Conservation (phyloP, 2,329 filamentous ascomycete species). For the Calonectria pauciramosa region DNA sequence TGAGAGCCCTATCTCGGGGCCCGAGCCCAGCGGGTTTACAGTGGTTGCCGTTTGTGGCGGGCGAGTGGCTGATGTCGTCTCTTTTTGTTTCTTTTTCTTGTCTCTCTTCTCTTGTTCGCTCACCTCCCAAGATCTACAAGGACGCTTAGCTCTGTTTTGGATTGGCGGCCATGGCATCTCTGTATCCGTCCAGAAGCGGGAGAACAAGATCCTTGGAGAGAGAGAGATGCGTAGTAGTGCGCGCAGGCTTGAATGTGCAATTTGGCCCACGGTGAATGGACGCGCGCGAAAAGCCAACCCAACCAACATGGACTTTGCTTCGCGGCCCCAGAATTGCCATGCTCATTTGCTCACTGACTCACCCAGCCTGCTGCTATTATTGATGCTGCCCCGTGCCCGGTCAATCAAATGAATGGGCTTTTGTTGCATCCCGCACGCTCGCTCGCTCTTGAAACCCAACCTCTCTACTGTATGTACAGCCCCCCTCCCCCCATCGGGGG, state of each 20-base stretch:
- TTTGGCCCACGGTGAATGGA: neutral
- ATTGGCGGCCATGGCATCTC: conserved; percentile 7
- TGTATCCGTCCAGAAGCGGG: neutral
- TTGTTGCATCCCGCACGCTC: neutral
- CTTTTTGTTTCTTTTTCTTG: neutral
- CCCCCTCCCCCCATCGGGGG: neutral
- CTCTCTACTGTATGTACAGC: neutral
- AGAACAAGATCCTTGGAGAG: neutral
- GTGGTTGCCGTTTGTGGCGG: conserved; percentile 16
- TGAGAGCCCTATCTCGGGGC: neutral
- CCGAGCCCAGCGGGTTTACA: conserved; percentile 1
- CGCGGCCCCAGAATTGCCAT: neutral
- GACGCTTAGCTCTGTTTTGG: neutral
- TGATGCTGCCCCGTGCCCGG: neutral
- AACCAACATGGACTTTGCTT: neutral
- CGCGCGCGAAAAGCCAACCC: too few species aligned
- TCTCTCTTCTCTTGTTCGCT: neutral
- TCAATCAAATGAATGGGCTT: neutral
- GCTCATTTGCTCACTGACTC: neutral
- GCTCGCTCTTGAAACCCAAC: conserved; percentile 18
- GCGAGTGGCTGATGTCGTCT: neutral
- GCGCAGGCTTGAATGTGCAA: neutral
- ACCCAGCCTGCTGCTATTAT: neutral
- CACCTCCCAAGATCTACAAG: neutral
- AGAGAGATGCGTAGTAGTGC: neutral